Base-by-base conservation (phyloP, 2,329 filamentous ascomycete species). In the Colletotrichum paranaense region DNA sequence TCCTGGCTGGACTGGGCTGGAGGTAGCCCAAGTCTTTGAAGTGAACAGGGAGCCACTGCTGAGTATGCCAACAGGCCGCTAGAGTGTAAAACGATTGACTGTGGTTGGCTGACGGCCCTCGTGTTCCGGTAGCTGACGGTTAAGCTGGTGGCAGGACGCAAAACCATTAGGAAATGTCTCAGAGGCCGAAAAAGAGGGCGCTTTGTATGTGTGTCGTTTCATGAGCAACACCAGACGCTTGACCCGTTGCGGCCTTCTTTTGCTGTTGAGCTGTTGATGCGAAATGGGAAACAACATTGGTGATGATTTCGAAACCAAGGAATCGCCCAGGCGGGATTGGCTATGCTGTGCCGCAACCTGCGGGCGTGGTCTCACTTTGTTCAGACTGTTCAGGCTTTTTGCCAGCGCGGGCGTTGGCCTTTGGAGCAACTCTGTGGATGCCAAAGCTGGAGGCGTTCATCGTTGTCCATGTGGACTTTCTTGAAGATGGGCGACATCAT, bases 141-240 rank as follows among this genome's bases (percentile, higher is more conserved):
- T 73, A 70, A 70, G 35, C 66, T 65, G 67, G 59, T 65, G 53
- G 59, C 35, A 49, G 60, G 38, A 65, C 26, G 9, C 16, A 64
- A 30, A 69, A 38, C 53, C 42, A 42, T 26, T 28, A 59, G 11
- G 12, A 24, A 28, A 16, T 73, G 67, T 73, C 70, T 73, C 70
- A 73, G 70, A 70, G 24, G 32, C 22, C 59, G 42, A 49, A 12
- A 12, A 46, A n/a, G 60, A 65, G 32, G 70, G 70, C 67, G 70
- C 64, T 42, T 5, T 70, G 70, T 22, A 28, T 22, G 35, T 70
- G 67, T 73, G 69, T 73, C 67, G 67, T 73, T 73, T 70, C 70
- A 73, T 60, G 35, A 73, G 26, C 67, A 62, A 24, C 59, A 53
- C 53, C 32, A 19, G 60, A 62, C 70, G 67, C 70, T 70, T 70